Evolutionary conservation across 2,329 filamentous ascomycete genomes (phyloP), one percentile per base, ranked within the genome.

Genomic region (Colletotrichum noveboracense): DNA sequence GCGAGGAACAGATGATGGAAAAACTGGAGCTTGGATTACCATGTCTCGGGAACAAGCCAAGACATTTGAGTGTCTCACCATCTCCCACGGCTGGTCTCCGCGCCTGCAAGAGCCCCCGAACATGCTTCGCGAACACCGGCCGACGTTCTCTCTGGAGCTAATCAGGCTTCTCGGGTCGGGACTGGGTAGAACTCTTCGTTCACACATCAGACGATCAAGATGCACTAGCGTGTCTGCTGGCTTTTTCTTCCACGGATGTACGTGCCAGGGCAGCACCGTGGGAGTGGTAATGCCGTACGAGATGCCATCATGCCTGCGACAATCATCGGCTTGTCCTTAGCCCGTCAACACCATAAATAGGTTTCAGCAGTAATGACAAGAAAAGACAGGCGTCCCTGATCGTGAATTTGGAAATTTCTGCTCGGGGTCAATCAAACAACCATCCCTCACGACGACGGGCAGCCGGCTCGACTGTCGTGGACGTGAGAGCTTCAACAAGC

Each of bases 41-140:
- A 73, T 60, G 70, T 58, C 48, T 75, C 56, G 73, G 70, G 58
- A 65, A 48, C 56, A 34, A 65, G 70, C 73, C 70, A 75, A 73
- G 73, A 65, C 64, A 64, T 38, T 9, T 64, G 30, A 21, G 36
- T 68, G 73, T 75, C 73, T 75, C 73, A 75, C 73, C 73, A 75
- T 75, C 5, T 73, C 58, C 62, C 9, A 71, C 70, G 64, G 69
- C 62, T 72, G 38, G 61, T 67, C 61, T 75, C 73, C 69, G 73
- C 72, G 55, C 62, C 18, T 62, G 62, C 69, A 71, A 34, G 73
- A 62, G 69, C 18, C 24, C 52, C 58, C 62, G 68, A 75, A 75
- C 72, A 75, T 66, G 61, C 68, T 71, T 75, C 72, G 55, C 62
- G 73, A 75, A 75, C 69, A 34, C 62, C 55, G 43, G n/a, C 55